Percentiles rank a stretch among this genome's conserved stretches.
phyloP scores from a whole-genome alignment of 2,329 filamentous ascomycete genomes.

The Ramichloridium luteum region DNA sequence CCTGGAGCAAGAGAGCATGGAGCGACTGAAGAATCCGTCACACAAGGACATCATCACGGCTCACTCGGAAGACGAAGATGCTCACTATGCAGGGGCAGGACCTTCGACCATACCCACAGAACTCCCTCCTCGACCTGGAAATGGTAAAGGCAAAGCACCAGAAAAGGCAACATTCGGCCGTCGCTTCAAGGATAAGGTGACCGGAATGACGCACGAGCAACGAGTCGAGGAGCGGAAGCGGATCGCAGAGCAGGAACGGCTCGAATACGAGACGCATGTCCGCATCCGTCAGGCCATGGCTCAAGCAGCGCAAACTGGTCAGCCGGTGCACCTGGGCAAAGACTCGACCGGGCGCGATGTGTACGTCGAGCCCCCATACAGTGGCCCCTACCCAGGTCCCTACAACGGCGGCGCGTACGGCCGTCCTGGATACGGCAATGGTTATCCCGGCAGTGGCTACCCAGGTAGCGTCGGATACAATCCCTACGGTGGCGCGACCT shows the following conservation, averaged over 20 bases:
- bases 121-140: slow-evolving; percentile 15
- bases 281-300: slow-evolving; percentile 39
- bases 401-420: slow-evolving; percentile 21
- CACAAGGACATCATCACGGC: slow-evolving; percentile 33
- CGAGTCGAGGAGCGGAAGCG: slow-evolving; percentile 35
- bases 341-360: slow-evolving; percentile 43
- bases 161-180: slow-evolving; percentile 34
- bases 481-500: slow-evolving; percentile 21
- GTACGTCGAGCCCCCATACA: slow-evolving; percentile 45
- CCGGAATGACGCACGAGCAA: slow-evolving; percentile 43
- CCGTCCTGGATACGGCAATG: slow-evolving; percentile 5
- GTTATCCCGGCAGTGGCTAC: slow-evolving; percentile 18
- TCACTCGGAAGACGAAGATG: slow-evolving; percentile 32
- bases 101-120: slow-evolving; percentile 9
- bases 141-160: slow-evolving; percentile 21
- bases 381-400: too few relatives aligned
- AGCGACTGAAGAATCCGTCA: slow-evolving; percentile 20
- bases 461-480: slow-evolving; percentile 27
- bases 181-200: slow-evolving; percentile 48
- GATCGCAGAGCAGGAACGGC: slow-evolving; percentile 39
- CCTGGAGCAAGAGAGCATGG: slow-evolving; percentile 30
- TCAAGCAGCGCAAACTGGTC: slow-evolving; percentile 40
- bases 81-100: slow-evolving; percentile 9
- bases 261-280: slow-evolving; percentile 42
- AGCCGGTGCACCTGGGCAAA: slow-evolving; percentile 44